Conservation (phyloP, 805 yeast species). For the Lachancea sp. region DNA sequence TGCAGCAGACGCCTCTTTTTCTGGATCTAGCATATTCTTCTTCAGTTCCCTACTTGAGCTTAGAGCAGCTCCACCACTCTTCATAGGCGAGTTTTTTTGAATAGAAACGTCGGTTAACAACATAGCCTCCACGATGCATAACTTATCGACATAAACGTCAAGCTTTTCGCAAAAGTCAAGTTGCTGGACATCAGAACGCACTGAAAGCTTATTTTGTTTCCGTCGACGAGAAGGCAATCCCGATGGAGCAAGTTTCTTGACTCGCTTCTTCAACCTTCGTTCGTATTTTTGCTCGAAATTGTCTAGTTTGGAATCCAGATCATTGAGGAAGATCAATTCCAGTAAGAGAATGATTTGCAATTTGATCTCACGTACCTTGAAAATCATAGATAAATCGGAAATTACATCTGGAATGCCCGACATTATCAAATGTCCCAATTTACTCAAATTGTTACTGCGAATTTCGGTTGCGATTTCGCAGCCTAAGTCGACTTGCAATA, state of each 20-base stretch:
- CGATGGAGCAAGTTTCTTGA: conserved; percentile 30
- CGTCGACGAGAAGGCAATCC: conserved; percentile 8
- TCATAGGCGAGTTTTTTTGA: conserved; percentile 5
- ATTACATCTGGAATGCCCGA: conserved; percentile 6
- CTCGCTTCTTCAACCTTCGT: conserved; percentile 21
- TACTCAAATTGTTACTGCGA: conserved; percentile 21
- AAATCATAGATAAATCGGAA: conserved; percentile 32
- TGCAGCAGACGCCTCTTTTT: conserved; percentile 35
- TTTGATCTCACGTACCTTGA: conserved; percentile 52
- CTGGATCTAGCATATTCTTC: conserved; percentile 19
- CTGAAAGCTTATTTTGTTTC: conserved; percentile 14
- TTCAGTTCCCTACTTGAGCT: conserved; percentile 20
- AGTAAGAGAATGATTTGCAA: conserved; percentile 44
- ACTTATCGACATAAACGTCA: conserved; percentile 44
- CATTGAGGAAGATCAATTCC: conserved; percentile 37
- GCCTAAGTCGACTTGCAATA: conserved; percentile 22
- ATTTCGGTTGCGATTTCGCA: conserved; percentile 10
- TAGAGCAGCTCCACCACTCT: neutral
- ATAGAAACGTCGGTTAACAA: conserved; percentile 29
- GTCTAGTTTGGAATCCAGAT: conserved; percentile 31
- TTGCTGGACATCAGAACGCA: conserved; percentile 17
- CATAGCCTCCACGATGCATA: conserved; percentile 49
- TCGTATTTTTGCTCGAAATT: conserved; percentile 27
- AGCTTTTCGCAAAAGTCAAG: conserved; percentile 31
- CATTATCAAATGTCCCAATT: neutral